A percentile compares a stretch with the other conserved stretches of the same genome.
These are phyloP conservation scores for Exophiala bonariae DNA, from an alignment of 2,329 filamentous ascomycete genomes.

Conservation along the genomic window DNA sequence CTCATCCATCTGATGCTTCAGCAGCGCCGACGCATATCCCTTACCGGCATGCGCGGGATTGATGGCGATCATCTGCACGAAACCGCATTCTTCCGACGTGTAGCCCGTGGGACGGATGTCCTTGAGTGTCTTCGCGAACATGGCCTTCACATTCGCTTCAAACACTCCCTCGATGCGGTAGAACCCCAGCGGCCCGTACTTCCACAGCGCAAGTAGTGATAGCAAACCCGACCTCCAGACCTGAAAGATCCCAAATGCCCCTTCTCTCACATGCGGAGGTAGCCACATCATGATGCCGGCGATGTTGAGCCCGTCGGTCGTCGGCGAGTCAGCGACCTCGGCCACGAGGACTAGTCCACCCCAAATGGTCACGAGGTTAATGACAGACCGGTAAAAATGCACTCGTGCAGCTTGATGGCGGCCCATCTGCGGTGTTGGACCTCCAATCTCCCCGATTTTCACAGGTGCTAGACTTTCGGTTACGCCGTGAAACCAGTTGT, in stretches of 20 bases:
- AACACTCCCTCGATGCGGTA: constrained; percentile 16
- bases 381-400: constrained; percentile 16
- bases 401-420: constrained; percentile 14
- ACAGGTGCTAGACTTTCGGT: constrained; percentile 13
- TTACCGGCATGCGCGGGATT: constrained; percentile 16
- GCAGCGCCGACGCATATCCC: constrained; percentile 13
- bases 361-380: constrained; percentile 11
- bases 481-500: constrained; percentile 22
- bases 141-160: constrained; percentile 17
- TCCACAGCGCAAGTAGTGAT: constrained; percentile 14
- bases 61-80: constrained; percentile 19
- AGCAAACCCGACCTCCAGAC: constrained; percentile 16
- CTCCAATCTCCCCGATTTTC: constrained; percentile 4
- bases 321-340: constrained; percentile 2
- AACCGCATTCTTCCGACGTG: constrained; percentile 13
- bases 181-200: constrained; percentile 18
- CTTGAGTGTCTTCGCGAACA: constrained; percentile 13
- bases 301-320: constrained; percentile 7
- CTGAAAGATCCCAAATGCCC: constrained; percentile 5
- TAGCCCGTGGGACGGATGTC: constrained; percentile 10
- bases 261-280: constrained; percentile 12
- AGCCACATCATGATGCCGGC: constrained; percentile 20
- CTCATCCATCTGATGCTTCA: constrained; percentile 11
- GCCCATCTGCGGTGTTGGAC: constrained; percentile 9
- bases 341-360: constrained; percentile 15